Conservation (phyloP, 371 early-diverging fungal species). For the Neoconidiobolus thromboides region DNA sequence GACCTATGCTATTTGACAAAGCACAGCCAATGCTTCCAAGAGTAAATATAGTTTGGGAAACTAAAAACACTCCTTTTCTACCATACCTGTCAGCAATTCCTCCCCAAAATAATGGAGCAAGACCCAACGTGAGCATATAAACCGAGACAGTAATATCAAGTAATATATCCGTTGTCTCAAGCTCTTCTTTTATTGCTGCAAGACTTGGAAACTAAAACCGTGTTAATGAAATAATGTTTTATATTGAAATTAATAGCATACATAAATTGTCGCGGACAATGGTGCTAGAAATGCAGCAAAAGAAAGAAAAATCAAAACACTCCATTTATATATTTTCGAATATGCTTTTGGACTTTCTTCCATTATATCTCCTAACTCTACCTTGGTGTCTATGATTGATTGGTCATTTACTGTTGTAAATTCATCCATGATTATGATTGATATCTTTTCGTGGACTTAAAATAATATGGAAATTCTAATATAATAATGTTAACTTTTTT, state of each 20-base stretch:
- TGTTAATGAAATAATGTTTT: not conserved
- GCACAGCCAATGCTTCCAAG: conserved; percentile 40
- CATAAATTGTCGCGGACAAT: conserved; percentile 7
- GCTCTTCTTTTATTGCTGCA: conserved; percentile 21
- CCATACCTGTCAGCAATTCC: conserved; percentile 42
- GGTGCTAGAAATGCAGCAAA: conserved; percentile 8
- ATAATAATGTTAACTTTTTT: no score
- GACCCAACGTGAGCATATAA: conserved; percentile 32
- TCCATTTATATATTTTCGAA: no score
- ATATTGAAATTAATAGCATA: not conserved
- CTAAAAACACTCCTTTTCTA: conserved; percentile 39
- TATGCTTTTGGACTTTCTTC: no score
- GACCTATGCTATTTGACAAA: conserved; percentile 22
- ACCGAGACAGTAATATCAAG: conserved; percentile 31
- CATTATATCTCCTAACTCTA: no score
- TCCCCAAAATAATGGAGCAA: conserved; percentile 43
- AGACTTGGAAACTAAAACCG: conserved; percentile 22
- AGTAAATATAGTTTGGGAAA: conserved; percentile 28
- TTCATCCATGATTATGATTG: no score
- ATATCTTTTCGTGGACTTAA: no score
- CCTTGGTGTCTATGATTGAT: no score
- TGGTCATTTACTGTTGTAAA: no score
- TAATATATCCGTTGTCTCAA: conserved; percentile 24
- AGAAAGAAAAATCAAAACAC: not conserved
- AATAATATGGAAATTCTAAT: no score